Evolutionary conservation across 192 early-diverging fungal species (phyloP), one percentile per base, ranked within the genome.

Genomic region (Coemansia sp.): DNA sequence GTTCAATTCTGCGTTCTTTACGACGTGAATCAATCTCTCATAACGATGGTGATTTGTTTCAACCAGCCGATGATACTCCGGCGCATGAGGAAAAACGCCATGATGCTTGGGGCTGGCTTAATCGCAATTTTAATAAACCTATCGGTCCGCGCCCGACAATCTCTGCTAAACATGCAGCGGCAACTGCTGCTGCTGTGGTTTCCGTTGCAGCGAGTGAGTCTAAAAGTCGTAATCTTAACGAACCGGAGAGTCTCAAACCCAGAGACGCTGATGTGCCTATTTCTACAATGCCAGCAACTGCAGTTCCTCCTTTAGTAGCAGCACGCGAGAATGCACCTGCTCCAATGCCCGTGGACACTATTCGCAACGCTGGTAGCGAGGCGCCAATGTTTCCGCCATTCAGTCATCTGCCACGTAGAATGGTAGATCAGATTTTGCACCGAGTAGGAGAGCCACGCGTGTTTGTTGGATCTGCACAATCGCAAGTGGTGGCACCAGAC

Each of bases 321-420:
- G 25, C 42, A 21, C 50, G 59, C 3, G 24, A 6, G 24, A 25
- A 59, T 21, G 66, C 54, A 8, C 25, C 54, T n/a, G 46, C 56
- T 11, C 23, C 59, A 51, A 23, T 51, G 30, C 19, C 56, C n/a
- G 31, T 27, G 31, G 25, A 19, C 59, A 54, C 25, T 36, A 58
- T 54, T 3, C 30, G 46, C 46, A 53, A 14, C 20, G 22, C 51
- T 23, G 32, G 39, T 27, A 59, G 31, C 19, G n/a, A 53, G 17
- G 54, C 64, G 56, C 71, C 70, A 0, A 83, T 83, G 80, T 83
- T 83, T 50, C 72, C 80, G 68, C 80, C 80, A 5, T 83, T 83
- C 72, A 83, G 80, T 59, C 80, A 83, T 27, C 27, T 83, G 75
- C 80, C 80, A 2, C 42, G 31, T 20, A 68, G 80, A 0, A 33